Evolutionary conservation across 2,329 filamentous ascomycete genomes (phyloP).

Genomic region (Fusarium pilosicola): DNA sequence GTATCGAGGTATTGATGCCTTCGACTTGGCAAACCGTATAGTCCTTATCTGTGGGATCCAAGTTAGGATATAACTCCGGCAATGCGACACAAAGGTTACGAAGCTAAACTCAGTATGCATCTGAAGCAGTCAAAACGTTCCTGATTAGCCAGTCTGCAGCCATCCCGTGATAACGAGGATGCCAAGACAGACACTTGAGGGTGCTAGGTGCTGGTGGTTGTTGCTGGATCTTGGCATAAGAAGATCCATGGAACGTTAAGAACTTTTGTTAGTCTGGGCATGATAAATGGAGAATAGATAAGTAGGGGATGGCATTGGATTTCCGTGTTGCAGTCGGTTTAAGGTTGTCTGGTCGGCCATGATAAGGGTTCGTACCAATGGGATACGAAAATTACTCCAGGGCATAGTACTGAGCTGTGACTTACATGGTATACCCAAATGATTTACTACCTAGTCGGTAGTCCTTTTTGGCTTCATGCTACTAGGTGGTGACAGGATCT

Average conservation of each 20-base stretch:
- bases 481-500: not conserved
- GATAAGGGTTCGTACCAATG: not conserved
- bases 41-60: slow-evolving; percentile 24
- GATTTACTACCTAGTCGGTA: not conserved
- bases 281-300: slow-evolving; percentile 29
- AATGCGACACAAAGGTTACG: slow-evolving; percentile 6
- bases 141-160: slow-evolving; percentile 17
- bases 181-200: slow-evolving; percentile 21
- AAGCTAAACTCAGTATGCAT: slow-evolving; percentile 20
- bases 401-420: not conserved
- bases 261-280: slow-evolving; percentile 37
- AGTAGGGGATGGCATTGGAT: slow-evolving; percentile 4
- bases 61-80: slow-evolving; percentile 26
- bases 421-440: too few relatives aligned
- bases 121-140: not conserved
- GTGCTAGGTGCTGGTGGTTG: not conserved
- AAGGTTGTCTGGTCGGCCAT: not conserved
- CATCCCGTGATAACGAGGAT: slow-evolving; percentile 31
- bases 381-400: slow-evolving; percentile 17
- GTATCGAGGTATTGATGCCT: slow-evolving; percentile 1
- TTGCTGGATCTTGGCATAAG: slow-evolving; percentile 23
- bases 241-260: slow-evolving; percentile 12
- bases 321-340: not conserved
- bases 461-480: not conserved
- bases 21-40: slow-evolving; percentile 9